These are phyloP conservation scores for Decorospora gaudefroyi DNA, from an alignment of 2,329 filamentous ascomycete species.

Conservation along the genomic window DNA sequence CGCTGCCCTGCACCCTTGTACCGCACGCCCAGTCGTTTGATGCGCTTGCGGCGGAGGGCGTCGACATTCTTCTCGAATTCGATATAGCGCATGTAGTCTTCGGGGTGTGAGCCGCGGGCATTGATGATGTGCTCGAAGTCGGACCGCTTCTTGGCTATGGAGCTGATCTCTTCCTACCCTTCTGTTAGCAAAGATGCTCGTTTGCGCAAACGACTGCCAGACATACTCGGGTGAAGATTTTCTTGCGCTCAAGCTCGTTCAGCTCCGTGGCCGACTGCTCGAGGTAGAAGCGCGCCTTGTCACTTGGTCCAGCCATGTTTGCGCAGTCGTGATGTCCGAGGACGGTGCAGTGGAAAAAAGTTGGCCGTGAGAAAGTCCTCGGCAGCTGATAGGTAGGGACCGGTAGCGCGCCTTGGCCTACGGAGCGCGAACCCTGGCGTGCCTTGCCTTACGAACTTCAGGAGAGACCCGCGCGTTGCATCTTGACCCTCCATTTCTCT, in stretches of 20 bases:
- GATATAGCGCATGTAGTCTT: constrained; percentile 84
- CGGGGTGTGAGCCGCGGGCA: constrained; percentile 70
- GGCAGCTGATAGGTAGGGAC: no score
- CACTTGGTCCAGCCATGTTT: constrained; percentile 78
- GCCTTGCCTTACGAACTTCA: constrained; percentile 30
- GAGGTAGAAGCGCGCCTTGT: constrained; percentile 93
- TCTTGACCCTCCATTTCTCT: constrained; percentile 23
- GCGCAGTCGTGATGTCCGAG: constrained; percentile 17
- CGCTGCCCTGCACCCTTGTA: constrained; percentile 72
- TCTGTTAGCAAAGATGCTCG: constrained; percentile 11
- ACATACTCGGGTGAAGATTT: constrained; percentile 78
- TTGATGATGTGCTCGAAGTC: constrained; percentile 92
- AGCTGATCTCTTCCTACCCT: constrained; percentile 78
- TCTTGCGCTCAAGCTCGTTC: constrained; percentile 87
- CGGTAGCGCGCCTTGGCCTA: constrained; percentile 34
- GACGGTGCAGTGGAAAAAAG: constrained; percentile 22
- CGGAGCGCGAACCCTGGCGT: constrained; percentile 26
- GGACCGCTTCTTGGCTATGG: constrained; percentile 86
- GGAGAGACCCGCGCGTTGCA: constrained; percentile 35
- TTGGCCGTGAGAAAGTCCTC: constrained; percentile 25
- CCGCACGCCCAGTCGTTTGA: constrained; percentile 77
- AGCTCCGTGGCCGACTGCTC: constrained; percentile 92
- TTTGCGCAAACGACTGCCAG: neutral
- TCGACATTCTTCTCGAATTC: constrained; percentile 72
- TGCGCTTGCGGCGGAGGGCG: constrained; percentile 77